phyloP scores from a whole-genome alignment of 2,329 filamentous ascomycete species.

The Coniochaeta pulveracea region DNA sequence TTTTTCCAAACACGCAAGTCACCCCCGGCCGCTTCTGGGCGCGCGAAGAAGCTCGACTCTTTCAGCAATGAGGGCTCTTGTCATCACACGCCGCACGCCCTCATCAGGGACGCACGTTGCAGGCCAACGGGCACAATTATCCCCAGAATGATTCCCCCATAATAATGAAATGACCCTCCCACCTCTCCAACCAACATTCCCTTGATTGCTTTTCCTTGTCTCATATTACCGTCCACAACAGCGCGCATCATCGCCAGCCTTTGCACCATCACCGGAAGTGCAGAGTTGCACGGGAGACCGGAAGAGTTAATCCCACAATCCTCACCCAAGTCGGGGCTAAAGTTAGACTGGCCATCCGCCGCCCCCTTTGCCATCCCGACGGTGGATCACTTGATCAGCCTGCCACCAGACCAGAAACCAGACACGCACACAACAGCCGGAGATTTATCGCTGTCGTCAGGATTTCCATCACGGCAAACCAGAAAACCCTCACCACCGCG shows the following conservation, averaged over 20 bases:
- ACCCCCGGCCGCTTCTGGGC: constrained; percentile 3
- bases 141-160: constrained; percentile 12
- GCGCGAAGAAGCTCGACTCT: constrained; percentile 4
- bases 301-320: constrained; percentile 3
- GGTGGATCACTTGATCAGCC: neutral
- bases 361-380: neutral
- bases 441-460: no score
- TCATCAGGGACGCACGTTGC: constrained; percentile 9
- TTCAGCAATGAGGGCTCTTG: constrained; percentile 3
- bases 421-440: no score
- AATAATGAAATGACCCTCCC: constrained; percentile 10
- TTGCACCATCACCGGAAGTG: no score
- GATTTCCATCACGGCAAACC: no score
- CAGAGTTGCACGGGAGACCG: neutral
- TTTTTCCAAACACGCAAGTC: neutral
- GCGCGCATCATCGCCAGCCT: constrained; percentile 10
- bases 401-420: neutral
- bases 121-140: constrained; percentile 12
- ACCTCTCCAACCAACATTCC: constrained; percentile 9
- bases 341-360: no score
- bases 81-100: constrained; percentile 4
- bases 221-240: constrained; percentile 12
- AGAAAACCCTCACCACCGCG: no score
- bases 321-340: neutral
- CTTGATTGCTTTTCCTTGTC: neutral